These are phyloP conservation scores for Chalciporus sphaerocephalus DNA, from an alignment of 768 basidiomycete species.

Conservation along the genomic window DNA sequence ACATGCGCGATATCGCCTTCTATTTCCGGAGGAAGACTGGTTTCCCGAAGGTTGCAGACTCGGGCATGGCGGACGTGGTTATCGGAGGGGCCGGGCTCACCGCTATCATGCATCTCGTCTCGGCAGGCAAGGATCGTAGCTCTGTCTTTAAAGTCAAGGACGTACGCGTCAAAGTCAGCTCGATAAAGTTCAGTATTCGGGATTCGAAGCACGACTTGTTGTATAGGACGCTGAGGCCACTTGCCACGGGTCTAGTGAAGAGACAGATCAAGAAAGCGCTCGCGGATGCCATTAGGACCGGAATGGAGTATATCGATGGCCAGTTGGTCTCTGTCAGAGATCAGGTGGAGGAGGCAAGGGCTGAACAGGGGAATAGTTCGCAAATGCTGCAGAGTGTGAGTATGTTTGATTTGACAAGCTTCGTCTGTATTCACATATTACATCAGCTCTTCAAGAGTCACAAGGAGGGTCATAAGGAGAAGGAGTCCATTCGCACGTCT, in stretches of 20 bases:
- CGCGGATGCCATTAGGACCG: slow-evolving; percentile 67
- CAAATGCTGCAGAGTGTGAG: slow-evolving; percentile 60
- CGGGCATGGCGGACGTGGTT: slow-evolving; percentile 80
- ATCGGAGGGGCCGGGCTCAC: slow-evolving; percentile 80
- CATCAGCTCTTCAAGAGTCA: slow-evolving; percentile 56
- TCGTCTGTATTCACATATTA: background rate
- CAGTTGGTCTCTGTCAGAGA: slow-evolving; percentile 88
- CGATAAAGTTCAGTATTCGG: slow-evolving; percentile 85
- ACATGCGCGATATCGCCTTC: slow-evolving; percentile 92
- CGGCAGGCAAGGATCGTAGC: slow-evolving; percentile 56
- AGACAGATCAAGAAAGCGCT: slow-evolving; percentile 58
- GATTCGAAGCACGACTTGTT: slow-evolving; percentile 87
- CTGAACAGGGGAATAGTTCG: slow-evolving; percentile 37
- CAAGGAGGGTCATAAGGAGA: slow-evolving; percentile 40
- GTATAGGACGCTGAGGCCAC: slow-evolving; percentile 78
- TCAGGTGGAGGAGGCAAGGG: slow-evolving; percentile 61
- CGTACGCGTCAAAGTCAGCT: slow-evolving; percentile 77
- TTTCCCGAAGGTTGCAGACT: slow-evolving; percentile 74
- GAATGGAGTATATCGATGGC: slow-evolving; percentile 82
- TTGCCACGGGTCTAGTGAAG: slow-evolving; percentile 82
- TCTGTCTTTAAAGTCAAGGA: slow-evolving; percentile 72
- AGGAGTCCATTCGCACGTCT: slow-evolving; percentile 27
- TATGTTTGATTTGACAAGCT: background rate
- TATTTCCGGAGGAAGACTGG: slow-evolving; percentile 85
- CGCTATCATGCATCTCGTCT: slow-evolving; percentile 58